These are phyloP conservation scores for Withania somnifera DNA, from an alignment of 305 asterid genomes.

Conservation along the genomic window DNA sequence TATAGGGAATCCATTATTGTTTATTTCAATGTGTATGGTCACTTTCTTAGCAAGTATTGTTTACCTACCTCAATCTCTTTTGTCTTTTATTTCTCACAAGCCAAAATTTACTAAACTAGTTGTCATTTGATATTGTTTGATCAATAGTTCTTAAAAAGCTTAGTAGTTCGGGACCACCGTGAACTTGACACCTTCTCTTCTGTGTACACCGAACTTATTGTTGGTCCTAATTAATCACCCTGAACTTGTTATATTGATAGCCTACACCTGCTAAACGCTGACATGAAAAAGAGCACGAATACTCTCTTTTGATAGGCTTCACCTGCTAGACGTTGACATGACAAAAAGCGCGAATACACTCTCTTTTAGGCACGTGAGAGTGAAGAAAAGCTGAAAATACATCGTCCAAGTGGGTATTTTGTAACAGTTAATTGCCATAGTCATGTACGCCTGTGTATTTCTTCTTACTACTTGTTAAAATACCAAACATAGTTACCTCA, in stretches of 20 bases:
- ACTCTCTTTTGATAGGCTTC: background rate
- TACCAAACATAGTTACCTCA: background rate
- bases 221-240: background rate
- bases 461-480: background rate
- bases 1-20: background rate
- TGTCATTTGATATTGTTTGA: background rate
- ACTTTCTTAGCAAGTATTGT: background rate
- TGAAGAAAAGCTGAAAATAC: background rate
- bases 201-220: background rate
- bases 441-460: background rate
- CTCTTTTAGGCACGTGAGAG: background rate
- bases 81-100: background rate
- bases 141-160: background rate
- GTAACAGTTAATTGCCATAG: background rate
- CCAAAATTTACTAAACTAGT: background rate
- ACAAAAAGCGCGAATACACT: background rate
- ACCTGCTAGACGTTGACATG: background rate
- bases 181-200: background rate
- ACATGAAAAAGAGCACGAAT: too few relatives aligned
- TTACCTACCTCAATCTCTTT: background rate
- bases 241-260: background rate
- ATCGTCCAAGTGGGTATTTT: background rate
- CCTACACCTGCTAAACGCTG: background rate
- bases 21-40: background rate
- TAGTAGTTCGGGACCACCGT: background rate